Base-by-base conservation (phyloP, 2,329 filamentous ascomycete species). In the Pseudogymnoascus sp. region DNA sequence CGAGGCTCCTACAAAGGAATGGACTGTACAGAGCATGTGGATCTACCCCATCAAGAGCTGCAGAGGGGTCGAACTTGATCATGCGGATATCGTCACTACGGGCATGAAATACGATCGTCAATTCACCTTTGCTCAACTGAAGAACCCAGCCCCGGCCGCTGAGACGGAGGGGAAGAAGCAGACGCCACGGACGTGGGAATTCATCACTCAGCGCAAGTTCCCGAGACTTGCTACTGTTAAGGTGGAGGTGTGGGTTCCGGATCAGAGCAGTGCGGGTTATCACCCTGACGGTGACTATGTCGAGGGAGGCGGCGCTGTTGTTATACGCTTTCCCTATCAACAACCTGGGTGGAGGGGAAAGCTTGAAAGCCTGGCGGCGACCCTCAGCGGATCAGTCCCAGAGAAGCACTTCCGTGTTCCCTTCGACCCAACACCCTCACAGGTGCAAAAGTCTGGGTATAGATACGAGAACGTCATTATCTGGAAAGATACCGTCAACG, bases 1-100 rank as follows among this genome's bases (percentile, higher is more conserved):
- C 63, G 69, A 73, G 61, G 65, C 71, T 41, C 74, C 73, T 2
- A 68, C 68, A 8, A 73, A 75, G 21, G 74, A 74, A 64, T 81
- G 80, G 75, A 76, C 75, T 37, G 77, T 89, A 60, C 87, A 91
- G 74, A 90, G 89, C 63, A 79, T 96, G 62, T 88, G 87, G 77
- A 83, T 92, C 65, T 93, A 95, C 74, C 92, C 93, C 0, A 78
- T 96, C 74, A 93, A 96, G 77, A 91, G 89, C 64, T 96, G 92
- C 74, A 80, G 79, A 64, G 90, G 89, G 28, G 85, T 96, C 63
- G 90, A 95, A 76, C 76, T 96, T 57, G 77, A 83, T 62, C 78
- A 81, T 66, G 84, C 84, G 65, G 82, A 84, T 63, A 81, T 95
- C 14, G 76, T 90, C 54, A 78, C 84, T 5, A 85, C 84, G 2